Conservation (phyloP, 192 early-diverging fungal species). For the Entrophospora sp. region DNA sequence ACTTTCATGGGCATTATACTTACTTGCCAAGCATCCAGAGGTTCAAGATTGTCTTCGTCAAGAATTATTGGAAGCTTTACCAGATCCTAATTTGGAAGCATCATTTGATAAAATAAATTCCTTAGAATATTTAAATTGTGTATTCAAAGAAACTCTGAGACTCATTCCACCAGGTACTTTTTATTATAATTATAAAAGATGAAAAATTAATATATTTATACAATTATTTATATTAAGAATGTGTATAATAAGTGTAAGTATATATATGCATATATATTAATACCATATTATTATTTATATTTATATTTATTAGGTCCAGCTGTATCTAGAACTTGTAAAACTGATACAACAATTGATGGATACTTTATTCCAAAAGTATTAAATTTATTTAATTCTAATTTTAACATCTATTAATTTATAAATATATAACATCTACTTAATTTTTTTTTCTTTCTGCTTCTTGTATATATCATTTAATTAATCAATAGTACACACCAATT, state of each 20-base stretch:
- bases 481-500: slow-evolving; percentile 25
- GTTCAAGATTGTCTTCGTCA: slow-evolving; percentile 36
- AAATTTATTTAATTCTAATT: no score
- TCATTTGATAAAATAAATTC: slow-evolving; percentile 38
- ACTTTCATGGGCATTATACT: slow-evolving; percentile 41
- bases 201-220: no score
- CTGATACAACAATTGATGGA: slow-evolving; percentile 29
- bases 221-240: no score
- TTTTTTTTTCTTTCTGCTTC: no score
- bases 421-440: no score
- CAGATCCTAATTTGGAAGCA: slow-evolving; percentile 19
- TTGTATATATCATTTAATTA: no score
- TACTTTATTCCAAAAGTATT: slow-evolving; percentile 45
- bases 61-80: slow-evolving; percentile 36
- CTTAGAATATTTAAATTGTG: slow-evolving; percentile 40
- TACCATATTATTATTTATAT: no score
- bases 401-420: no score
- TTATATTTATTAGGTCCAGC: slow-evolving; percentile 39
- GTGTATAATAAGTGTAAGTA: no score
- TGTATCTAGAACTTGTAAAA: slow-evolving; percentile 27
- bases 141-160: slow-evolving; percentile 41
- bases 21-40: slow-evolving; percentile 36
- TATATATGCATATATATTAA: no score
- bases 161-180: slow-evolving; percentile 42
- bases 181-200: no score